These are phyloP conservation scores for Coniochaeta hoffmannii DNA, from an alignment of 2,329 filamentous ascomycete species.

Conservation along the genomic window DNA sequence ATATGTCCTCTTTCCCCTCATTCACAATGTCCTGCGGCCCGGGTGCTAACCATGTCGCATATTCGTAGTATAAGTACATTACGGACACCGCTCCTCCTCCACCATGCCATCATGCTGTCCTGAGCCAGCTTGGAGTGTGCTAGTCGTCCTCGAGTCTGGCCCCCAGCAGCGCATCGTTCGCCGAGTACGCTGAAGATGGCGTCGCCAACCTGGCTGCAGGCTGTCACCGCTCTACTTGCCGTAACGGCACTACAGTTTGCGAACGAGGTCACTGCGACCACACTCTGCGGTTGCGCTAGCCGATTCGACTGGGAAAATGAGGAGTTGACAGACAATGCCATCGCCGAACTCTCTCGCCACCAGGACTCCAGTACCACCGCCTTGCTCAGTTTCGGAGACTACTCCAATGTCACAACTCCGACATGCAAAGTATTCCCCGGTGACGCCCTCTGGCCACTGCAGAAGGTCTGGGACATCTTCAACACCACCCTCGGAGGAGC, in stretches of 20 bases:
- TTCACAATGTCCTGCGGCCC: background rate
- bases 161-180: too few species aligned
- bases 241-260: background rate
- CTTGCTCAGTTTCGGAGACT: background rate
- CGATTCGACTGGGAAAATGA: constrained; percentile 14
- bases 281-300: background rate
- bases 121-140: background rate
- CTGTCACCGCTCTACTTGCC: background rate
- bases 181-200: too few species aligned
- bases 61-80: background rate
- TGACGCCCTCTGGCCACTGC: constrained; percentile 46
- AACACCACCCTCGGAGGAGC: constrained; percentile 43
- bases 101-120: background rate
- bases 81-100: background rate
- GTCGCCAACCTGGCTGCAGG: background rate
- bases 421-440: constrained; percentile 28
- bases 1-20: background rate
- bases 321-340: constrained; percentile 12
- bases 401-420: background rate
- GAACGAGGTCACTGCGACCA: constrained; percentile 1
- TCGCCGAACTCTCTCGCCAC: constrained; percentile 12
- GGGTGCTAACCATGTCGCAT: background rate
- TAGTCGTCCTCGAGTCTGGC: background rate
- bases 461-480: constrained; percentile 37
- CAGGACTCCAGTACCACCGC: background rate